Base-by-base conservation (phyloP, 371 early-diverging fungal species). In the Mucor racemosus region DNA sequence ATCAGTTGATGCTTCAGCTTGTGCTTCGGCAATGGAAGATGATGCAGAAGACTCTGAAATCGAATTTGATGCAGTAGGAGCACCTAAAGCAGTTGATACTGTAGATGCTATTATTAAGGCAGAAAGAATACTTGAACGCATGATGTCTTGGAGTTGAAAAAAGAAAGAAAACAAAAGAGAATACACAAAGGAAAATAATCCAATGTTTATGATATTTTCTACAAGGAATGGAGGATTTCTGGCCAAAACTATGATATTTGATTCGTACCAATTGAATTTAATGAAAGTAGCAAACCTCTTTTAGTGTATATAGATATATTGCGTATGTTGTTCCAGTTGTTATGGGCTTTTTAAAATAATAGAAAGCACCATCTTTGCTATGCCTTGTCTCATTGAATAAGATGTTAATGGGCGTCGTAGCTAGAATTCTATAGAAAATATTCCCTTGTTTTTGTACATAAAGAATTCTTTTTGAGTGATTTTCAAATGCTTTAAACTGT, bases 191-290 rank as follows among this genome's bases (percentile, higher is more conserved):
- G 55, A 40, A 55, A 34, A 55, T 31, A 21, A 34, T 14, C 54
- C 48, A 48, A 50, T 50, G 50, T 50, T 50, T 50, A 50, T 21
- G n/a, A 3, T 17, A 31, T 53, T 31, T 9, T 31, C 5, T 44
- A 44, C 35, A 34, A 55, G 35, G 55, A 55, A 55, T 55, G 33
- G 15, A n/a, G 53, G 34, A 55, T 55, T 33, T 55, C 8, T 34
- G 14, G 55, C 55, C 55, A n/a, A 55, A 55, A 55, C 35, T 55
- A 55, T 34, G 55, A 55, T 55, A 34, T 34, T 55, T 14, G 21
- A 11, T 50, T 21, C 17, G 26, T 50, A 26, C 21, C 17, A 55
- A 55, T 55, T 14, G 26, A 4, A 26, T 26, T 26, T 26, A 26
- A 1, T 26, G 26, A 26, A 26, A 26, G 26, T 26, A 26, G 44